phyloP scores from a whole-genome alignment of 2,329 filamentous ascomycete genomes.

The Cercospora sojina region DNA sequence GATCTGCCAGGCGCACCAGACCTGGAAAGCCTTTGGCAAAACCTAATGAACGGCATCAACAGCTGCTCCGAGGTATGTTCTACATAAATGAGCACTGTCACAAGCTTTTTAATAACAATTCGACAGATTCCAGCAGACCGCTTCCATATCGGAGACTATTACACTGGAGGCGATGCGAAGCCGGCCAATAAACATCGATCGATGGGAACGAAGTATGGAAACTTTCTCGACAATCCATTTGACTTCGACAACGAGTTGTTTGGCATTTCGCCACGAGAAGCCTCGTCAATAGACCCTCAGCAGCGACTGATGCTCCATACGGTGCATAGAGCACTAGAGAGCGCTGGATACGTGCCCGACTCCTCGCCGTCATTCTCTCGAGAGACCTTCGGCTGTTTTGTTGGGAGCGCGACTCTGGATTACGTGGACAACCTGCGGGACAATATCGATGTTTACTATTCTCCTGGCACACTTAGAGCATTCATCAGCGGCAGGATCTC shows the following conservation, averaged over 20 bases:
- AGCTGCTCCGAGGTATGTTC: constrained; percentile 15
- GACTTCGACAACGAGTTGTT: constrained; percentile 17
- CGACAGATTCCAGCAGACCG: constrained; percentile 10
- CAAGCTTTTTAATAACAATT: neutral
- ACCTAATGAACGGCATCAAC: constrained; percentile 10
- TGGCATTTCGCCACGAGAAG: constrained; percentile 18
- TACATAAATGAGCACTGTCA: neutral
- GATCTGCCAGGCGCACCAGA: constrained; percentile 11
- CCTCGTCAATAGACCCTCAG: constrained; percentile 18
- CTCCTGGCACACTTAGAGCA: constrained; percentile 13
- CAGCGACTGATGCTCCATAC: constrained; percentile 15
- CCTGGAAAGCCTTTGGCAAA: constrained; percentile 10
- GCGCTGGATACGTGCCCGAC: constrained; percentile 18
- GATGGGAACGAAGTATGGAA: constrained; percentile 17
- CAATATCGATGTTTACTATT: constrained; percentile 16
- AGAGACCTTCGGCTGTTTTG: constrained; percentile 16
- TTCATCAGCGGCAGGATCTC: constrained; percentile 15
- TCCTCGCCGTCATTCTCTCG: constrained; percentile 10
- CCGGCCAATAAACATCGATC: constrained; percentile 5
- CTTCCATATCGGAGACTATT: constrained; percentile 16
- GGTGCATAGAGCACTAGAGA: constrained; percentile 13
- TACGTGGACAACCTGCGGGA: constrained; percentile 15
- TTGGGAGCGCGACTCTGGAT: constrained; percentile 14
- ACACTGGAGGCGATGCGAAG: constrained; percentile 9
- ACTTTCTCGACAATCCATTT: constrained; percentile 17